Conservation (phyloP, 2,329 filamentous ascomycete species). For the Fulvia fulva region DNA sequence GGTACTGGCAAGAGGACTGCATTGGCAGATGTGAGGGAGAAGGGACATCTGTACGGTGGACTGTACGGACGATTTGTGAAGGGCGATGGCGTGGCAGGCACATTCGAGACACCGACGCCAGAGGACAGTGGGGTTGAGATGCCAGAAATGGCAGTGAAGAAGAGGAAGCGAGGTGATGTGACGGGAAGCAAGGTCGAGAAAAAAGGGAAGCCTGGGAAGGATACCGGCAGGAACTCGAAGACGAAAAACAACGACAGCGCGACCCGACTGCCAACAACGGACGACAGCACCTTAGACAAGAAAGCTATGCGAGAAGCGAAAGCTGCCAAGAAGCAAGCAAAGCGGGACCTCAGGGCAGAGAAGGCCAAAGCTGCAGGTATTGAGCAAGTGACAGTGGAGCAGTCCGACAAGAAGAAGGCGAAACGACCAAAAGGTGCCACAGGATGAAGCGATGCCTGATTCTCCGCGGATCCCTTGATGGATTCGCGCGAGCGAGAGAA, state of each 20-base stretch:
- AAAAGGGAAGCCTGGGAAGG: constrained; percentile 4
- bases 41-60: constrained; percentile 49
- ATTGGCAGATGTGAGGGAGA: constrained; percentile 43
- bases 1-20: constrained; percentile 58
- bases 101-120: constrained; percentile 41
- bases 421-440: neutral
- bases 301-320: neutral
- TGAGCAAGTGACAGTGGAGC: neutral
- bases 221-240: neutral
- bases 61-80: constrained; percentile 82
- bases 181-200: neutral
- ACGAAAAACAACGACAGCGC: neutral
- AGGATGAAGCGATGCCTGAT: neutral
- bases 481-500: too few relatives aligned
- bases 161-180: constrained; percentile 11
- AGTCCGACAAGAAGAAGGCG: neutral
- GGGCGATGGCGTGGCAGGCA: constrained; percentile 73
- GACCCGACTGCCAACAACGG: neutral
- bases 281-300: neutral
- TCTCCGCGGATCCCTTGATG: too few relatives aligned
- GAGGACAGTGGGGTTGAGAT: constrained; percentile 2
- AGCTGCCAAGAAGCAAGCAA: neutral
- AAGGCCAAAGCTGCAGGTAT: neutral
- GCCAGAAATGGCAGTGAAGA: constrained; percentile 9
- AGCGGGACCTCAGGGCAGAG: neutral